A percentile compares a stretch with the other conserved stretches of the same genome.
phyloP scores from a whole-genome alignment of 371 early-diverging fungal genomes.

The Capillidium rhysosporum region DNA sequence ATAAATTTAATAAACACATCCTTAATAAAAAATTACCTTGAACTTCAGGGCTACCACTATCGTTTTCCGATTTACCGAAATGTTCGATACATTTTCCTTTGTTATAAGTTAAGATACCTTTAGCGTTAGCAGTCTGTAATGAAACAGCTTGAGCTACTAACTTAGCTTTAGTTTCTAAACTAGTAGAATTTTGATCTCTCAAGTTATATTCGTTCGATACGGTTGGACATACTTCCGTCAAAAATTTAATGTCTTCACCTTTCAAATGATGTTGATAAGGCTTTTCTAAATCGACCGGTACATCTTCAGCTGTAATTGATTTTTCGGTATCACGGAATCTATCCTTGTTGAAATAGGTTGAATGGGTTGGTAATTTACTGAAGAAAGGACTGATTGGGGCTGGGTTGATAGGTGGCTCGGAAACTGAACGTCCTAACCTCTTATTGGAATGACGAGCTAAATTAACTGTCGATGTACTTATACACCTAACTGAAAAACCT shows the following conservation, averaged over 20 bases:
- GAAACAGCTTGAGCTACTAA: slow-evolving; percentile 49
- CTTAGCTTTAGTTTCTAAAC: slow-evolving; percentile 32
- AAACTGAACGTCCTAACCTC: background rate
- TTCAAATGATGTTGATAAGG: background rate
- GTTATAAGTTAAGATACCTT: slow-evolving; percentile 57
- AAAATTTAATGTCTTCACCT: slow-evolving; percentile 8
- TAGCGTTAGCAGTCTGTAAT: slow-evolving; percentile 57
- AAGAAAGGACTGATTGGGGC: slow-evolving; percentile 4
- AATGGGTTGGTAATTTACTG: background rate
- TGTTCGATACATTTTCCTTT: slow-evolving; percentile 44
- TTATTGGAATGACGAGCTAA: background rate
- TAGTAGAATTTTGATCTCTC: slow-evolving; percentile 9
- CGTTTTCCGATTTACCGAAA: slow-evolving; percentile 54
- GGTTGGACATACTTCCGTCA: slow-evolving; percentile 6
- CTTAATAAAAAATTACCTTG: slow-evolving; percentile 38
- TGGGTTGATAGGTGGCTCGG: slow-evolving; percentile 1
- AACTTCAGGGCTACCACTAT: slow-evolving; percentile 86
- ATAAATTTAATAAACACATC: background rate
- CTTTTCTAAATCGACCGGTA: background rate
- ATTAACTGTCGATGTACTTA: background rate
- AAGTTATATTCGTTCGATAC: background rate
- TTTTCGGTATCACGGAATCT: background rate
- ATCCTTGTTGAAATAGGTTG: background rate
- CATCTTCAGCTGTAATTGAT: background rate
- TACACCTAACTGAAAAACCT: background rate